phyloP scores from a whole-genome alignment of 768 basidiomycete genomes.

The Lyophyllum atratum region DNA sequence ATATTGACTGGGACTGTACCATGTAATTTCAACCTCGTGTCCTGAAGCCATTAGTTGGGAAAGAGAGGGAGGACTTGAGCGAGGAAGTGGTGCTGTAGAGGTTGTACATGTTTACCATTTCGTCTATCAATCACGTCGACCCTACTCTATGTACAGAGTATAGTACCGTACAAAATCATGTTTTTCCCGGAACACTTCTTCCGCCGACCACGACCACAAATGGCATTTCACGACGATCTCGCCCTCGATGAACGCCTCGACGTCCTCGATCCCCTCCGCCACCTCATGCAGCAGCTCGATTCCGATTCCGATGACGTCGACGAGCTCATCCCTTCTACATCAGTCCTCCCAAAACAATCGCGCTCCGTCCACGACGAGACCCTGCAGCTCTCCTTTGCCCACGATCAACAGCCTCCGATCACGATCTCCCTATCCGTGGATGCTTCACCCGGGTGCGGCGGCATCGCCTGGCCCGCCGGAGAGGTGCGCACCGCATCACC shows the following conservation, averaged over 20 bases:
- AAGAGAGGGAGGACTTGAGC: constrained; percentile 8
- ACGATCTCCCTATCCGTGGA: constrained; percentile 64
- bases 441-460: constrained; percentile 87
- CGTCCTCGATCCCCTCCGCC: constrained; percentile 58
- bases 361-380: constrained; percentile 50
- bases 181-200: background rate
- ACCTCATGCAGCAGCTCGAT: constrained; percentile 47
- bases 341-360: constrained; percentile 55
- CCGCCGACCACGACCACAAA: constrained; percentile 1
- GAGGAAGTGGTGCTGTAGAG: background rate
- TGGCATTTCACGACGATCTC: constrained; percentile 30
- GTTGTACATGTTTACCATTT: constrained; percentile 36
- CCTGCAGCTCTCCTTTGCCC: constrained; percentile 44
- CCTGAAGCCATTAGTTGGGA: constrained; percentile 15
- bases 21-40: constrained; percentile 54
- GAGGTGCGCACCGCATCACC: constrained; percentile 53
- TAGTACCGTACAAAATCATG: background rate
- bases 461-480: constrained; percentile 91
- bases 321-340: constrained; percentile 17
- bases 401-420: constrained; percentile 30
- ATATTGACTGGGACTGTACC: constrained; percentile 35
- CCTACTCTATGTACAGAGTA: no score
- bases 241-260: constrained; percentile 58
- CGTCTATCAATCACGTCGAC: background rate
- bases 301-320: constrained; percentile 23